Conservation (phyloP, 768 basidiomycete genomes). For the Psilocybe cubensis region DNA sequence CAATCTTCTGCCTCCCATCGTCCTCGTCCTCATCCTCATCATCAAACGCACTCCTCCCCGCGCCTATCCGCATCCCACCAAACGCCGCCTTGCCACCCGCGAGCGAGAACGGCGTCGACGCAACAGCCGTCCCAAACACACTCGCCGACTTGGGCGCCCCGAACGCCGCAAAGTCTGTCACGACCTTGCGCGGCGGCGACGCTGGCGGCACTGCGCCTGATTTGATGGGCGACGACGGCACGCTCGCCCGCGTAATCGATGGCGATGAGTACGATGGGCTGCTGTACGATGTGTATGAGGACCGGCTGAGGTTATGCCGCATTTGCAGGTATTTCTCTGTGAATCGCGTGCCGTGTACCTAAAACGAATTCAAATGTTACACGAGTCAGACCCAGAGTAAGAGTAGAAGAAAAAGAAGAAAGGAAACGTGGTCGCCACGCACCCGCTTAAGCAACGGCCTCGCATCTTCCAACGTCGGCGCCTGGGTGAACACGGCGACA, state of each 20-base stretch:
- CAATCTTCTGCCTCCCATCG: slow-evolving; percentile 70
- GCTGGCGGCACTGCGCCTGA: slow-evolving; percentile 31
- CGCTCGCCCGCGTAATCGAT: slow-evolving; percentile 40
- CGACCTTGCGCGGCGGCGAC: slow-evolving; percentile 87
- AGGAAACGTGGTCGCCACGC: slow-evolving; percentile 25
- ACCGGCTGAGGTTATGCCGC: slow-evolving; percentile 59
- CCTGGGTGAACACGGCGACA: slow-evolving; percentile 80
- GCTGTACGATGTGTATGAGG: slow-evolving; percentile 55
- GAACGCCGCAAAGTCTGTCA: slow-evolving; percentile 88
- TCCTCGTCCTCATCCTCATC: slow-evolving; percentile 80
- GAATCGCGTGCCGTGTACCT: slow-evolving; percentile 96
- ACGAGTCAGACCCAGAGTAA: slow-evolving; percentile 6
- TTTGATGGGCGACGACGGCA: slow-evolving; percentile 47
- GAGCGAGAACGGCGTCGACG: slow-evolving; percentile 77
- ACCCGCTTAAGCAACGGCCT: slow-evolving; percentile 82
- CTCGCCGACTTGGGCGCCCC: slow-evolving; percentile 74
- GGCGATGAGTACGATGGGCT: slow-evolving; percentile 42
- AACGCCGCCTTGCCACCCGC: slow-evolving; percentile 85
- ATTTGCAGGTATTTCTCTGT: slow-evolving; percentile 94
- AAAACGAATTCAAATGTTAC: too few species aligned
- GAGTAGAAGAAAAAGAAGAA: slow-evolving; percentile 6
- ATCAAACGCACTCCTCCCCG: slow-evolving; percentile 39
- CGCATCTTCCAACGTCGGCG: slow-evolving; percentile 72
- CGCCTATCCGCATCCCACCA: slow-evolving; percentile 66
- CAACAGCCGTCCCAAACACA: slow-evolving; percentile 85